phyloP scores from a whole-genome alignment of 768 basidiomycete genomes.

The Calocybe gangraenosa region DNA sequence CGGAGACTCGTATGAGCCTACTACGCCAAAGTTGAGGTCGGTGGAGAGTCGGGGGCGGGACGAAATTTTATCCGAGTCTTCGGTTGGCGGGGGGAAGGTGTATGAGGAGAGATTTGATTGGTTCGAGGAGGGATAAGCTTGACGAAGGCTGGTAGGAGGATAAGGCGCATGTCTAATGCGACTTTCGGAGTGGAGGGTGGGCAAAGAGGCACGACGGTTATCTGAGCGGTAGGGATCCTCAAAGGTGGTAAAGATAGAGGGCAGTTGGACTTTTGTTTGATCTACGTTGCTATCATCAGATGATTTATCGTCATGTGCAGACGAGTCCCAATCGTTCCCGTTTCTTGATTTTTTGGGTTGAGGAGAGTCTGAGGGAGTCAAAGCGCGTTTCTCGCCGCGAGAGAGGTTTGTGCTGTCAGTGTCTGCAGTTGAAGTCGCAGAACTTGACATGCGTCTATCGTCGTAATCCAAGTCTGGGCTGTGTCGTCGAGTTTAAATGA shows the following conservation, averaged over 20 bases:
- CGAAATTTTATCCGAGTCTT: slow-evolving; percentile 31
- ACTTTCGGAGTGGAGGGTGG: slow-evolving; percentile 51
- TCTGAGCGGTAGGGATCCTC: slow-evolving; percentile 58
- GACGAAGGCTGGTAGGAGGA: slow-evolving; percentile 44
- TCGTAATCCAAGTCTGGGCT: slow-evolving; percentile 50
- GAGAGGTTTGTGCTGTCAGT: slow-evolving; percentile 61
- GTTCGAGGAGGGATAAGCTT: slow-evolving; percentile 40
- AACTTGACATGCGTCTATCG: slow-evolving; percentile 73
- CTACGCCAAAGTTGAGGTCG: slow-evolving; percentile 36
- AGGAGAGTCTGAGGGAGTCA: slow-evolving; percentile 53
- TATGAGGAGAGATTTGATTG: slow-evolving; percentile 44
- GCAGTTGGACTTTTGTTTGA: slow-evolving; percentile 60
- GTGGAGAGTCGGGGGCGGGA: slow-evolving; percentile 47
- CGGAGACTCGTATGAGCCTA: slow-evolving; percentile 40
- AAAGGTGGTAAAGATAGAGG: slow-evolving; percentile 69
- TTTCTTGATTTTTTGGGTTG: slow-evolving; percentile 48
- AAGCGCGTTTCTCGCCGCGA: slow-evolving; percentile 54
- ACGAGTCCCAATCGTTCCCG: slow-evolving; percentile 30
- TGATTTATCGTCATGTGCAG: slow-evolving; percentile 31
- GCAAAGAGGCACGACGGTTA: slow-evolving; percentile 59
- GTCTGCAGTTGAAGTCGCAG: slow-evolving; percentile 64
- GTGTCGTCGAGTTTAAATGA: too few relatives aligned
- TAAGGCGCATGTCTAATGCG: slow-evolving; percentile 56
- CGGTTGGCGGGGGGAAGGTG: slow-evolving; percentile 53
- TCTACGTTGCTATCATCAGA: slow-evolving; percentile 34